phyloP scores from a whole-genome alignment of 2,329 filamentous ascomycete species.

The Cordyceps cicadae region DNA sequence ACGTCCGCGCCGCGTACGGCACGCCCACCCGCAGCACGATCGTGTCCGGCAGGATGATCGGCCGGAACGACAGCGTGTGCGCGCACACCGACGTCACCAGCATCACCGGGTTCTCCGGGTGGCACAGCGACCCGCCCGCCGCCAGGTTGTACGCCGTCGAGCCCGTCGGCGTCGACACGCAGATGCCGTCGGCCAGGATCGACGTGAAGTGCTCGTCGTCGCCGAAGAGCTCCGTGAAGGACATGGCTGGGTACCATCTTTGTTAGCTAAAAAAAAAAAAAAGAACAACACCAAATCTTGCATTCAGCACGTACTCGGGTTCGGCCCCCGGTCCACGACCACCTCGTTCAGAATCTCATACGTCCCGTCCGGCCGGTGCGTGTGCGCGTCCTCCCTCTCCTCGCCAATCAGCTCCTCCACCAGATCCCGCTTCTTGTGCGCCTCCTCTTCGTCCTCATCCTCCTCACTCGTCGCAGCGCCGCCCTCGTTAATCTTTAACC shows the following conservation, averaged over 20 bases:
- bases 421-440: conserved; percentile 50
- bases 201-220: conserved; percentile 95
- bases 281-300: neutral
- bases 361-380: conserved; percentile 74
- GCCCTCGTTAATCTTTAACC: neutral
- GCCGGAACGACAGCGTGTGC: conserved; percentile 88
- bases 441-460: conserved; percentile 29
- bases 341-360: conserved; percentile 93
- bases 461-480: conserved; percentile 17
- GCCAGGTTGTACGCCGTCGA: conserved; percentile 94
- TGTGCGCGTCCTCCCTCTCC: conserved; percentile 73
- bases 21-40: conserved; percentile 89
- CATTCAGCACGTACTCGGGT: conserved; percentile 58
- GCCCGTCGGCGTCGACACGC: conserved; percentile 88
- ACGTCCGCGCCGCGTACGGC: conserved; percentile 84
- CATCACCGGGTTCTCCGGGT: conserved; percentile 94
- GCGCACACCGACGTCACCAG: conserved; percentile 90
- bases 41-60: conserved; percentile 93
- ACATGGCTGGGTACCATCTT: conserved; percentile 58
- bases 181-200: conserved; percentile 85
- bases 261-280: neutral
- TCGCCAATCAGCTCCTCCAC: conserved; percentile 87
- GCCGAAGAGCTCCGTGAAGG: conserved; percentile 82
- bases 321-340: conserved; percentile 90
- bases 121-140: conserved; percentile 88